Evolutionary conservation across 2,329 filamentous ascomycete species (phyloP).

Genomic region (Atkinsonella hypoxylon): DNA sequence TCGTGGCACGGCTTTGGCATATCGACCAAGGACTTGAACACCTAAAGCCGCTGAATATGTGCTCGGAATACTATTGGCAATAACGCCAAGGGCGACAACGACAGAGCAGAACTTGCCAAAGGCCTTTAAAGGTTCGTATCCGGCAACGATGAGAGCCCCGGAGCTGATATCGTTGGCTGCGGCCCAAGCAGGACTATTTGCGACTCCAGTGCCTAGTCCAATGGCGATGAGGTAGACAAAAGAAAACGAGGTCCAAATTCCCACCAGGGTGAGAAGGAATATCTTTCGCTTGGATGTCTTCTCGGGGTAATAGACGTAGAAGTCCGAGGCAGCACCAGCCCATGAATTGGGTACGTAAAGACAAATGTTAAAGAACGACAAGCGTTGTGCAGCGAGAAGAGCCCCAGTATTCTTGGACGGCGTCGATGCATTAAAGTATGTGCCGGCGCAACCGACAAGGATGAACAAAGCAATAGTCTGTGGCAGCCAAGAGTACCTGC

Average conservation of each 20-base stretch:
- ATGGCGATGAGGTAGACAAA: slow-evolving; percentile 55
- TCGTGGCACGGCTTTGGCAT: slow-evolving; percentile 38
- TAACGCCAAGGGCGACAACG: slow-evolving; percentile 38
- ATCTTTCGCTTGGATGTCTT: slow-evolving; percentile 46
- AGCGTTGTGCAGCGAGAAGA: slow-evolving; percentile 46
- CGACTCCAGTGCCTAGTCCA: slow-evolving; percentile 38
- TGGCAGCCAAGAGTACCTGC: slow-evolving; percentile 38
- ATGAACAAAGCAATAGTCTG: slow-evolving; percentile 64
- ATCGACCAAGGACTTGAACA: slow-evolving; percentile 45
- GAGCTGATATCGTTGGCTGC: slow-evolving; percentile 38
- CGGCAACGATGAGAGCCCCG: slow-evolving; percentile 44
- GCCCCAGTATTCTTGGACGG: slow-evolving; percentile 45
- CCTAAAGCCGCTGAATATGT: slow-evolving; percentile 47
- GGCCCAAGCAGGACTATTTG: slow-evolving; percentile 35
- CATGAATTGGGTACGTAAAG: slow-evolving; percentile 43
- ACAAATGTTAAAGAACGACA: slow-evolving; percentile 61
- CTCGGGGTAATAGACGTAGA: slow-evolving; percentile 66
- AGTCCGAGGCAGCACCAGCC: slow-evolving; percentile 65
- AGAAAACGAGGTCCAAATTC: slow-evolving; percentile 48
- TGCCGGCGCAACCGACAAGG: slow-evolving; percentile 53
- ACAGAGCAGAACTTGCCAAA: slow-evolving; percentile 48
- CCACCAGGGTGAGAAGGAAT: slow-evolving; percentile 57
- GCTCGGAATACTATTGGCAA: slow-evolving; percentile 44
- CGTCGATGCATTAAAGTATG: slow-evolving; percentile 50
- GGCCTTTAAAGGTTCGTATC: slow-evolving; percentile 38